Conservation (phyloP, 371 early-diverging fungal species). For the Actinomucor elegans region DNA sequence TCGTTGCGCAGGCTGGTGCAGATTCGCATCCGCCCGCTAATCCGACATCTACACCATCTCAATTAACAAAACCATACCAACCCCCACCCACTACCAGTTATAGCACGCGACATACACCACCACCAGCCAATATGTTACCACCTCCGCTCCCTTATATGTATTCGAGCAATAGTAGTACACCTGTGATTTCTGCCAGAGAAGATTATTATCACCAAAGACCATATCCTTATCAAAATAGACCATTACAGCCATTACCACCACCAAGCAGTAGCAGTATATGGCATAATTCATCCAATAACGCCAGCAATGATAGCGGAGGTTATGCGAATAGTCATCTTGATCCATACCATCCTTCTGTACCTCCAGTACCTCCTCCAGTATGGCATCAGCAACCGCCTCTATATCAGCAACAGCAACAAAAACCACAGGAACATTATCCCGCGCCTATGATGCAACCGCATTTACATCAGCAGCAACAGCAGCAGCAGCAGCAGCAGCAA, state of each 20-base stretch:
- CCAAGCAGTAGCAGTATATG: no score
- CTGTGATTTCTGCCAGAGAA: neutral
- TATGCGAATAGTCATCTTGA: constrained; percentile 5
- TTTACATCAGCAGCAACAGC: neutral
- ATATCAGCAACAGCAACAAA: constrained; percentile 33
- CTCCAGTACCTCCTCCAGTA: no score
- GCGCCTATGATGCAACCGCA: constrained; percentile 1
- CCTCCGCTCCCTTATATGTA: constrained; percentile 23
- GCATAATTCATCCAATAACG: no score
- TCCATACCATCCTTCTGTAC: constrained; percentile 5
- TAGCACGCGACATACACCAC: constrained; percentile 15
- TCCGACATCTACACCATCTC: constrained; percentile 8
- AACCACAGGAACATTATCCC: constrained; percentile 2
- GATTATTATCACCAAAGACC: constrained; percentile 12
- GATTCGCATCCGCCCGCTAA: constrained; percentile 27
- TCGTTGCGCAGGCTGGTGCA: constrained; percentile 52
- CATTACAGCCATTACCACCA: neutral
- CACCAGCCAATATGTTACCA: constrained; percentile 6
- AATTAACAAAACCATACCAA: constrained; percentile 11
- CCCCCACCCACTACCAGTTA: constrained; percentile 8
- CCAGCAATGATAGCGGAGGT: constrained; percentile 2
- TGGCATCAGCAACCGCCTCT: constrained; percentile 53
- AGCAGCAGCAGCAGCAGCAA: no score
- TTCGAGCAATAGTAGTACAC: no score
- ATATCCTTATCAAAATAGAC: neutral